A percentile compares a stretch with the other conserved stretches of the same genome.
These are phyloP conservation scores for Beauveria pseudobassiana DNA, from an alignment of 2,329 filamentous ascomycete genomes.

Conservation along the genomic window DNA sequence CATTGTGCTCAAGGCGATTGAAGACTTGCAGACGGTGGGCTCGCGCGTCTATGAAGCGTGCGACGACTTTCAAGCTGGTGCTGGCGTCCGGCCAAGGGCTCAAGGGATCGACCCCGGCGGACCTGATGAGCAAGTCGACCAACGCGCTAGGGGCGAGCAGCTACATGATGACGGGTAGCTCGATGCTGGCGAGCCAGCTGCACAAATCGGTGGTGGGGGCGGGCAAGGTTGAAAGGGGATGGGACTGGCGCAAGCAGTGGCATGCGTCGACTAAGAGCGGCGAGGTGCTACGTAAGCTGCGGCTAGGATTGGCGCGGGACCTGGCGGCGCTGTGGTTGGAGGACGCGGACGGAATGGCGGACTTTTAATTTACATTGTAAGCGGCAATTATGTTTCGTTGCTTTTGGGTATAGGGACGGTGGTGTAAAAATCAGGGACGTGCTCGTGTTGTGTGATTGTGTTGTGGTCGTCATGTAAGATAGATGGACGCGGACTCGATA, in stretches of 20 bases:
- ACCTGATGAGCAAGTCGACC: constrained; percentile 55
- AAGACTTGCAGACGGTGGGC: constrained; percentile 71
- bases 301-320: constrained; percentile 67
- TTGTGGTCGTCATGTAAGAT: background rate
- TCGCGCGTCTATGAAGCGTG: constrained; percentile 65
- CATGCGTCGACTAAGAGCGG: constrained; percentile 53
- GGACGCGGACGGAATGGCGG: constrained; percentile 51
- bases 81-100: constrained; percentile 60
- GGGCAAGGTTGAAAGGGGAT: constrained; percentile 50
- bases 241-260: constrained; percentile 78
- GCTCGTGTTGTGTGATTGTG: background rate
- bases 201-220: constrained; percentile 53
- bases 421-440: background rate
- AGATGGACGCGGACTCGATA: background rate
- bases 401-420: background rate
- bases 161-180: constrained; percentile 66
- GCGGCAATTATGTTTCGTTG: background rate
- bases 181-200: constrained; percentile 58
- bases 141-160: constrained; percentile 48
- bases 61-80: constrained; percentile 70
- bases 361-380: constrained; percentile 24
- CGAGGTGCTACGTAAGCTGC: constrained; percentile 65
- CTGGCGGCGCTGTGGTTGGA: constrained; percentile 62
- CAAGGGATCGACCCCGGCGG: constrained; percentile 55
- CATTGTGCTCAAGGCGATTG: constrained; percentile 65